A percentile compares a stretch with the other conserved stretches of the same genome.
Conservation (phyloP, 495 filamentous ascomycete genomes). For the Penicillium diatomitis region DNA sequence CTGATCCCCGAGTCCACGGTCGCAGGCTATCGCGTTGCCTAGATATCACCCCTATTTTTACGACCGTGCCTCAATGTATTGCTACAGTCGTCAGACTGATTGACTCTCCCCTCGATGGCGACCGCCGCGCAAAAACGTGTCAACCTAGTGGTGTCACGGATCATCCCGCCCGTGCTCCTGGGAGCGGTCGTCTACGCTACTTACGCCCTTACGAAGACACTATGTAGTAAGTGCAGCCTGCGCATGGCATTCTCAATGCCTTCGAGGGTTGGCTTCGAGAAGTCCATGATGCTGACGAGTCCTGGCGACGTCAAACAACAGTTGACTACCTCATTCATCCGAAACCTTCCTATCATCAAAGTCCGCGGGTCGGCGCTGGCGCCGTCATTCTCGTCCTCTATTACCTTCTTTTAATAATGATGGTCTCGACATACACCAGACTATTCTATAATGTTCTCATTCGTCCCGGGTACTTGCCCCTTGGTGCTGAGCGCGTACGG, state of each 20-base stretch:
- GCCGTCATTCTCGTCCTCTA: conserved; percentile 62
- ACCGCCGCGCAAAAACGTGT: conserved; percentile 33
- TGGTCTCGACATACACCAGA: conserved; percentile 59
- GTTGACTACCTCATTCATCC: conserved; percentile 56
- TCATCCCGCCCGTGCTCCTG: conserved; percentile 51
- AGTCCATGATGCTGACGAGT: no score
- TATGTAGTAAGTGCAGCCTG: conserved; percentile 42
- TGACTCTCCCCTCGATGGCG: conserved; percentile 11
- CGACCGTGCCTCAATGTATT: conserved; percentile 4
- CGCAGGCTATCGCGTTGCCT: conserved; percentile 2
- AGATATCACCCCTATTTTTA: not conserved
- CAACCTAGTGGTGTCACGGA: conserved; percentile 44
- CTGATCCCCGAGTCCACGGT: not conserved
- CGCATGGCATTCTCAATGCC: not conserved
- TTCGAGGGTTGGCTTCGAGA: not conserved
- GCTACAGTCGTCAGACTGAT: conserved; percentile 3
- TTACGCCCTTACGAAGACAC: conserved; percentile 49
- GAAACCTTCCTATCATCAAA: conserved; percentile 28
- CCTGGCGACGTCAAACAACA: conserved; percentile 11
- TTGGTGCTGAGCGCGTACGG: conserved; percentile 31
- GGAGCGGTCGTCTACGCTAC: conserved; percentile 52
- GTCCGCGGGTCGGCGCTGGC: conserved; percentile 44
- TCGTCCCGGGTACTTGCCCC: conserved; percentile 62
- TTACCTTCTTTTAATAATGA: conserved; percentile 56
- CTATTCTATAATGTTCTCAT: conserved; percentile 52